phyloP scores from a whole-genome alignment of 768 basidiomycete species.

The Boletus subcaerulescens region DNA sequence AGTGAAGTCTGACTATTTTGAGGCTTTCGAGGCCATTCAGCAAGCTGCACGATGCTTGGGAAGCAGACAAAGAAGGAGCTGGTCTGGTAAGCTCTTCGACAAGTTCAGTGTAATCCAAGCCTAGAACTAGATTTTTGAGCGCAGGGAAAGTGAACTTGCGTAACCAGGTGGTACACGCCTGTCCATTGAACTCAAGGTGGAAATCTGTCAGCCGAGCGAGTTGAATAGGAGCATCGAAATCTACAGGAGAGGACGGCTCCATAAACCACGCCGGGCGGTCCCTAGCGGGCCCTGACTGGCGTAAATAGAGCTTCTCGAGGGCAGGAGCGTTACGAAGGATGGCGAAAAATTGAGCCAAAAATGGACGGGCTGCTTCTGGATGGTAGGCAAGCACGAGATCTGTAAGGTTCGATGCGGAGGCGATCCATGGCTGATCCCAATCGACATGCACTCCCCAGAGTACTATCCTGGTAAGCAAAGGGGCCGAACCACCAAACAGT shows the following conservation, averaged over 20 bases:
- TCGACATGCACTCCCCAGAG: slow-evolving; percentile 73
- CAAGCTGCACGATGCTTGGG: slow-evolving; percentile 33
- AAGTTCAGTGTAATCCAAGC: slow-evolving; percentile 57
- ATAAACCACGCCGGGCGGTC: slow-evolving; percentile 36
- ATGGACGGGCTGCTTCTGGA: slow-evolving; percentile 58
- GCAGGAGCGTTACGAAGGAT: slow-evolving; percentile 54
- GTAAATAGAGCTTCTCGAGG: slow-evolving; percentile 51
- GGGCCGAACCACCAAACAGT: slow-evolving; percentile 52
- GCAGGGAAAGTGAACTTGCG: slow-evolving; percentile 33
- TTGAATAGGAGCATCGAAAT: slow-evolving; percentile 31
- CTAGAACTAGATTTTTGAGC: slow-evolving; percentile 42
- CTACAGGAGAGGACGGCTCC: slow-evolving; percentile 14
- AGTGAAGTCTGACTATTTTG: slow-evolving; percentile 51
- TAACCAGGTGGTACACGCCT: slow-evolving; percentile 36
- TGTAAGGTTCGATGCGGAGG: slow-evolving; percentile 32
- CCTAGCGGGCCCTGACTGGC: slow-evolving; percentile 55
- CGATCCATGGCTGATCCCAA: slow-evolving; percentile 48
- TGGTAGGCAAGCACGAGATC: slow-evolving; percentile 64
- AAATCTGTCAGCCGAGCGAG: slow-evolving; percentile 30
- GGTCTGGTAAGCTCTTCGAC: slow-evolving; percentile 38
- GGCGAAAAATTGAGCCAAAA: slow-evolving; percentile 48
- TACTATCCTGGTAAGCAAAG: slow-evolving; percentile 44
- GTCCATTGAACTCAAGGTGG: slow-evolving; percentile 50
- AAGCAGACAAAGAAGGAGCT: slow-evolving; percentile 23
- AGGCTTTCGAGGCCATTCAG: slow-evolving; percentile 50